A percentile compares a stretch with the other conserved stretches of the same genome.
phyloP scores from a whole-genome alignment of 2,329 filamentous ascomycete species.

The Colletotrichum acutatum region DNA sequence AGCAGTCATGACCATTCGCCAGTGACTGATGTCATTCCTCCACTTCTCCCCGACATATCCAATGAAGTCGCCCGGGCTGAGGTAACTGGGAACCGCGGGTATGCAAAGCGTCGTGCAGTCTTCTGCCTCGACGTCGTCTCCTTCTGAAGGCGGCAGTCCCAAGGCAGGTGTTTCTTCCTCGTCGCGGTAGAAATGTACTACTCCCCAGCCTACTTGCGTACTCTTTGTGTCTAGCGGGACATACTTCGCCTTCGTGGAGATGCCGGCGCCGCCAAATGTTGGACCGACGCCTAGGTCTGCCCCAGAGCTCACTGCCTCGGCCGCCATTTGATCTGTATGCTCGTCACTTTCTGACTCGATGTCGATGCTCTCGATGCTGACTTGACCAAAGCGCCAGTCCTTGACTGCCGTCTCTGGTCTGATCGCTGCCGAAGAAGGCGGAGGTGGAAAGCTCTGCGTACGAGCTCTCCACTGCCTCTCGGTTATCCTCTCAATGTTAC shows the following conservation, averaged over 20 bases:
- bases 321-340: slow-evolving; percentile 45
- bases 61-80: slow-evolving; percentile 89
- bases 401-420: slow-evolving; percentile 59
- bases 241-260: slow-evolving; percentile 85
- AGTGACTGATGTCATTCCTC: slow-evolving; percentile 88
- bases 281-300: slow-evolving; percentile 66
- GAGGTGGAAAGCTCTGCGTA: slow-evolving; percentile 54
- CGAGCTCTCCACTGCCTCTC: slow-evolving; percentile 54
- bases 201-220: slow-evolving; percentile 88
- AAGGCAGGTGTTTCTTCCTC: slow-evolving; percentile 76
- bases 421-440: slow-evolving; percentile 55
- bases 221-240: slow-evolving; percentile 76
- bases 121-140: slow-evolving; percentile 53
- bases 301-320: slow-evolving; percentile 53
- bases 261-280: slow-evolving; percentile 68
- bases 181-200: slow-evolving; percentile 94
- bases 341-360: slow-evolving; percentile 56
- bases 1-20: slow-evolving; percentile 91
- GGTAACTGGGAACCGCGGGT: slow-evolving; percentile 92
- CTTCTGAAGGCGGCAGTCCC: slow-evolving; percentile 41
- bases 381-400: slow-evolving; percentile 86
- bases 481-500: slow-evolving; percentile 51
- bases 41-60: slow-evolving; percentile 92
- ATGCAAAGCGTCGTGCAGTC: slow-evolving; percentile 92
- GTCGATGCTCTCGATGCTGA: slow-evolving; percentile 85